Evolutionary conservation across 805 yeast genomes (phyloP), one percentile per base, ranked within the genome.

Genomic region (Wickerhamiella alocasiicola): DNA sequence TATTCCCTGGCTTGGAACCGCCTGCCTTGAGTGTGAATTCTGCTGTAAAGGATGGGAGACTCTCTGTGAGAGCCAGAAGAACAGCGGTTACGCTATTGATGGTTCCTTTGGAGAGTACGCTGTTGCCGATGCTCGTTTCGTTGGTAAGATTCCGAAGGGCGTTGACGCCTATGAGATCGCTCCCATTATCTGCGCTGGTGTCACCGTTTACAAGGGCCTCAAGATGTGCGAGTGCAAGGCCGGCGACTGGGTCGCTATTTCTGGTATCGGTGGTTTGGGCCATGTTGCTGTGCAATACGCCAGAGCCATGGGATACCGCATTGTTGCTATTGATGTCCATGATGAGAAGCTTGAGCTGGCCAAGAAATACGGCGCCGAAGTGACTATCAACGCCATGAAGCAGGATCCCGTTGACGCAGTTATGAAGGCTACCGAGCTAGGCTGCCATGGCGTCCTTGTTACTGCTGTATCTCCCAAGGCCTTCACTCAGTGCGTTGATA

Each of bases 91-190:
- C 74, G 78, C 87, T 33, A 85, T 78, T 56, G 88, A 84, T 61
- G 94, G 94, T 51, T 76, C 93, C 26, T 81, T 83, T 78, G 94
- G 83, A 64, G 83, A 83, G 65, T 83, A 81, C 61, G 85, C 85
- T 41, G 76, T 88, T 32, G 94, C 88, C 31, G 87, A 81, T 61
- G 91, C 88, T 31, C 71, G 78, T 44, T 93, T 82, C 57, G 93
- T 91, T 30, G 93, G 93, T 31, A 67, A 70, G 51, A 75, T 83
- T 54, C 87, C 93, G 45, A 55, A 70, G 54, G 80, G 77, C 44
- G 65, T 81, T 31, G 87, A 83, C 57, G 71, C 82, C 53, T 85
- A 88, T 42, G 68, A 66, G 49, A 71, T 75, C 47, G 76, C 94
- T 9, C 94, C 94, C 53, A 75, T 82, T 57, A 71, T 83, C 55